Conservation (phyloP, 768 basidiomycete genomes). For the Trametes meyenii region DNA sequence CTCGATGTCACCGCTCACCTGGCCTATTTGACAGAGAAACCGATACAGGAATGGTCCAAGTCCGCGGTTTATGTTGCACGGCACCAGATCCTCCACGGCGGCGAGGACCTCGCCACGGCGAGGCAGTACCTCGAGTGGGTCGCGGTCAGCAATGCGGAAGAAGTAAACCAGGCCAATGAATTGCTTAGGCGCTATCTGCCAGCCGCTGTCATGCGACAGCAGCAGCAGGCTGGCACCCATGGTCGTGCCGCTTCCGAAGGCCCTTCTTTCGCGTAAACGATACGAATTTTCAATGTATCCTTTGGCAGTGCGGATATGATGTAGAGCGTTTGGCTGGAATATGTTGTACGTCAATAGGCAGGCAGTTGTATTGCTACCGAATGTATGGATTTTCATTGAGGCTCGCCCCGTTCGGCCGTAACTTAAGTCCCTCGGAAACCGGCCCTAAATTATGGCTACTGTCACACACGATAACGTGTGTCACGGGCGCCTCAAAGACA, state of each 20-base stretch:
- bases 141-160: constrained; percentile 79
- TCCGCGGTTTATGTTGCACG: constrained; percentile 87
- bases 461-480: neutral
- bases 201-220: constrained; percentile 39
- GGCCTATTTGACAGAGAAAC: constrained; percentile 49
- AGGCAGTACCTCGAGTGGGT: constrained; percentile 73
- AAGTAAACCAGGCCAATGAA: constrained; percentile 74
- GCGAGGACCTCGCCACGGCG: constrained; percentile 71
- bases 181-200: constrained; percentile 52
- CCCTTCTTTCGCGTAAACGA: neutral
- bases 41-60: constrained; percentile 77
- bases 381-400: no score
- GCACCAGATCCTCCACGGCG: constrained; percentile 64
- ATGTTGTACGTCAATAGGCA: no score
- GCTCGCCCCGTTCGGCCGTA: no score
- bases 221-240: neutral
- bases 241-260: constrained; percentile 12
- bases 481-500: constrained; percentile 1
- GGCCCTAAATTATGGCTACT: constrained; percentile 25
- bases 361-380: no score
- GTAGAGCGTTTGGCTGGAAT: no score
- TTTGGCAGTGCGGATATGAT: no score
- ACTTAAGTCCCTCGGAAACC: constrained; percentile 2
- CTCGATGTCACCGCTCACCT: neutral
- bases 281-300: no score